A percentile compares a stretch with the other conserved stretches of the same genome.
phyloP scores from a whole-genome alignment of 169 alveolate species.

The Cryptosporidium xiaoi region DNA sequence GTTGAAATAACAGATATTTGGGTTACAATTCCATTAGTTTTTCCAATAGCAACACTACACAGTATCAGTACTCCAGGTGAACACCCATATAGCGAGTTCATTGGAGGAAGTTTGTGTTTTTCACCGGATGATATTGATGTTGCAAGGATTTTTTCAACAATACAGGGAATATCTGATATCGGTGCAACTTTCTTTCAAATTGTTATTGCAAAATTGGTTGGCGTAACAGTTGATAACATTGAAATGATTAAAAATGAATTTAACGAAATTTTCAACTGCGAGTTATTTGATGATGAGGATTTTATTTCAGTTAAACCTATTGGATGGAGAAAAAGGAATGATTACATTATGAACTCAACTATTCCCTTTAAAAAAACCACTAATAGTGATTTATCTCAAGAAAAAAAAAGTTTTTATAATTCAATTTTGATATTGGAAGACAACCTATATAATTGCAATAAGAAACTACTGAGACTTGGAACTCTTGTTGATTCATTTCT shows the following conservation, averaged over 20 bases:
- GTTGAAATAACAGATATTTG: constrained; percentile 19
- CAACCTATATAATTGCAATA: constrained; percentile 7
- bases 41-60: constrained; percentile 58
- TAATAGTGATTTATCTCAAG: background rate
- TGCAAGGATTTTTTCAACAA: constrained; percentile 48
- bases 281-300: background rate
- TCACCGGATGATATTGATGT: constrained; percentile 38
- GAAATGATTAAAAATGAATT: constrained; percentile 27
- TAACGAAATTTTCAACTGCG: background rate
- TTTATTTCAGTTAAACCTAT: constrained; percentile 40
- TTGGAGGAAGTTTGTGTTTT: constrained; percentile 61
- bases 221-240: constrained; percentile 9
- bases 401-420: constrained; percentile 19
- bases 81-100: constrained; percentile 13
- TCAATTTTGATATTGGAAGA: constrained; percentile 42
- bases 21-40: constrained; percentile 57
- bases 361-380: constrained; percentile 1
- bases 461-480: constrained; percentile 8
- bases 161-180: constrained; percentile 65
- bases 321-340: constrained; percentile 67
- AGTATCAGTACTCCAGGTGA: constrained; percentile 7
- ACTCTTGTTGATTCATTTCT: constrained; percentile 17
- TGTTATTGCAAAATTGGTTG: constrained; percentile 43
- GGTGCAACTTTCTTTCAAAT: constrained; percentile 69
- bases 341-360: constrained; percentile 3